Evolutionary conservation across 805 yeast genomes (phyloP).

Genomic region (Helenozyma rhizophorensis): DNA sequence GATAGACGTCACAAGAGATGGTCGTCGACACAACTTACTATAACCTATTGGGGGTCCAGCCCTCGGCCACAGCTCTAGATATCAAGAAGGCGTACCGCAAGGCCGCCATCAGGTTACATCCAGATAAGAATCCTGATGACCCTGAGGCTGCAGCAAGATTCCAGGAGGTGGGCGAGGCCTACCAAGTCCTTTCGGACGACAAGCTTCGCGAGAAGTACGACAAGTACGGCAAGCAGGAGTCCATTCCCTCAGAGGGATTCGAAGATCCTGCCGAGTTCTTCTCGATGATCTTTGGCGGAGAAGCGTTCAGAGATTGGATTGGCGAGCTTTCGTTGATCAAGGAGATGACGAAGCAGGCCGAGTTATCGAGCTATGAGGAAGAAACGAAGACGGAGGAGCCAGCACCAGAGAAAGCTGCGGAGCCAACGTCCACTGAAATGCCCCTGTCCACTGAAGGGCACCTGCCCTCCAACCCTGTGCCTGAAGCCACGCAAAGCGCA

Average conservation of each 20-base stretch:
- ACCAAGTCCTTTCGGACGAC: constrained; percentile 70
- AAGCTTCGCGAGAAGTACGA: constrained; percentile 64
- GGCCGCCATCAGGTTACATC: constrained; percentile 81
- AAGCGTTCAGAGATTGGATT: constrained; percentile 65
- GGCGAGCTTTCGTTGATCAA: constrained; percentile 44
- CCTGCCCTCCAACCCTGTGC: too few relatives aligned
- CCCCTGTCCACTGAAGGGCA: too few relatives aligned
- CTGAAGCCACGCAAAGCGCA: not conserved
- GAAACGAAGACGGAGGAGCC: not conserved
- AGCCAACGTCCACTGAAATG: too few relatives aligned
- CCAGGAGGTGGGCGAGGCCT: constrained; percentile 60
- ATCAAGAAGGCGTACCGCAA: constrained; percentile 56
- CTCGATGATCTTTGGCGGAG: constrained; percentile 80
- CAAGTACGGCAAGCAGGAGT: constrained; percentile 69
- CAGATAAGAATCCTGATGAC: constrained; percentile 45
- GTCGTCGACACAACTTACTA: constrained; percentile 44
- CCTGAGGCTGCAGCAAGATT: constrained; percentile 41
- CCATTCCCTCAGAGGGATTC: constrained; percentile 66
- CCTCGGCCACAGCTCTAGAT: constrained; percentile 38
- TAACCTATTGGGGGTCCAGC: constrained; percentile 30
- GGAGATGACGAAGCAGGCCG: constrained; percentile 40
- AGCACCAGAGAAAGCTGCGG: too few relatives aligned
- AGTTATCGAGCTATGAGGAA: constrained; percentile 30
- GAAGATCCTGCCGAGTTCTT: constrained; percentile 65
- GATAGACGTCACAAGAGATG: too few relatives aligned